These are phyloP conservation scores for Infundibulicybe gibba DNA, from an alignment of 768 basidiomycete genomes.

Conservation along the genomic window DNA sequence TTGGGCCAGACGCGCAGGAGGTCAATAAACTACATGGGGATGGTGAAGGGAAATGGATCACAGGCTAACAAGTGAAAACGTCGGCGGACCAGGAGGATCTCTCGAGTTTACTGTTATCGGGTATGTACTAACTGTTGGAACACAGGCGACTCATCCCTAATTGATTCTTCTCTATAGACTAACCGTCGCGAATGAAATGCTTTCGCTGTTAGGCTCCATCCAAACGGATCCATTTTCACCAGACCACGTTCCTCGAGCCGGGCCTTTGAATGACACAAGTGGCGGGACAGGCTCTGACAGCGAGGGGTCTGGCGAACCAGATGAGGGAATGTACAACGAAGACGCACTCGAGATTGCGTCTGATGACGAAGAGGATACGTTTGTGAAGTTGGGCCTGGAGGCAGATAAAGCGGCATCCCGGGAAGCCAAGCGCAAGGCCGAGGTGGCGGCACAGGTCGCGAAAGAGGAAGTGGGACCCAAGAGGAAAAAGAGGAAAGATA, in stretches of 20 bases:
- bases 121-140: constrained; percentile 38
- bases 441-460: constrained; percentile 14
- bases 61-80: constrained; percentile 56
- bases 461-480: constrained; percentile 6
- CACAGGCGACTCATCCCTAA: too few species aligned
- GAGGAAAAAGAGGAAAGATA: constrained; percentile 11
- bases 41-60: constrained; percentile 68
- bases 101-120: constrained; percentile 88
- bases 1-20: constrained; percentile 35
- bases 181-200: constrained; percentile 90
- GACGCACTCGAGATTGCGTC: constrained; percentile 13
- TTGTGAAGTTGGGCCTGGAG: constrained; percentile 19
- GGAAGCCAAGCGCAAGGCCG: constrained; percentile 20
- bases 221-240: constrained; percentile 74
- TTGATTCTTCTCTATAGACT: constrained; percentile 40
- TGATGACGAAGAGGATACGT: constrained; percentile 23
- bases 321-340: constrained; percentile 4
- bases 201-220: constrained; percentile 83
- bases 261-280: too few species aligned
- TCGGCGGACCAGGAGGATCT: constrained; percentile 67
- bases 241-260: constrained; percentile 29
- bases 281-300: too few species aligned
- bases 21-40: constrained; percentile 7
- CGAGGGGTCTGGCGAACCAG: too few species aligned
- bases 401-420: constrained; percentile 17